A percentile compares a stretch with the other conserved stretches of the same genome.
Evolutionary conservation across 768 basidiomycete genomes (phyloP).

Genomic region (Rhizopogon salebrosus): DNA sequence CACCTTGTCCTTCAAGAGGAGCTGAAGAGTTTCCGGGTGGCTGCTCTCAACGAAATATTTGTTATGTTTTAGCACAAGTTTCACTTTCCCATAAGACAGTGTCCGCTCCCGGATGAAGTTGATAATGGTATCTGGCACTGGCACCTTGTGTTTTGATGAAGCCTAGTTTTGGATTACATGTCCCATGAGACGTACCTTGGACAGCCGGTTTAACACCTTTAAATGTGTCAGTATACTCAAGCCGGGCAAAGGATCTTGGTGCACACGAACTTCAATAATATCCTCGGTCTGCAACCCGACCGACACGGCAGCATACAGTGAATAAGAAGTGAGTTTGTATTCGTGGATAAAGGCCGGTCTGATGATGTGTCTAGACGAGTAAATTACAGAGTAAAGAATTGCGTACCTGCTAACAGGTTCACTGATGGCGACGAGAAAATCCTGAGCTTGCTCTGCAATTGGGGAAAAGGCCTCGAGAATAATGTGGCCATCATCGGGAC

Average conservation of each 20-base stretch:
- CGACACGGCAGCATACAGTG: constrained; percentile 96
- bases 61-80: constrained; percentile 96
- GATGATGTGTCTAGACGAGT: constrained; percentile 11
- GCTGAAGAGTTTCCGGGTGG: constrained; percentile 88
- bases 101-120: constrained; percentile 91
- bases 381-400: constrained; percentile 24
- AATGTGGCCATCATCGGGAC: constrained; percentile 85
- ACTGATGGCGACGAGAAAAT: constrained; percentile 95
- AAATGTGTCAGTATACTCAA: not conserved
- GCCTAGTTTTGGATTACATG: not conserved
- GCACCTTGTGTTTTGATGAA: constrained; percentile 52
- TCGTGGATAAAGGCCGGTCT: constrained; percentile 98
- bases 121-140: constrained; percentile 83
- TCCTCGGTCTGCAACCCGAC: constrained; percentile 97
- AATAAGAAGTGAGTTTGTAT: constrained; percentile 97
- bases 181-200: constrained; percentile 44
- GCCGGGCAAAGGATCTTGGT: not conserved
- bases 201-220: constrained; percentile 76
- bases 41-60: constrained; percentile 95
- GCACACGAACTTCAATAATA: constrained; percentile 81
- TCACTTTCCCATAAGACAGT: constrained; percentile 95
- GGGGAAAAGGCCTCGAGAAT: constrained; percentile 98
- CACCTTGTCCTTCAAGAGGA: constrained; percentile 77
- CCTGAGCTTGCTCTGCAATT: constrained; percentile 96
- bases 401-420: constrained; percentile 97